Base-by-base conservation (phyloP, 345 rosid species). In the Salix purpurea region DNA sequence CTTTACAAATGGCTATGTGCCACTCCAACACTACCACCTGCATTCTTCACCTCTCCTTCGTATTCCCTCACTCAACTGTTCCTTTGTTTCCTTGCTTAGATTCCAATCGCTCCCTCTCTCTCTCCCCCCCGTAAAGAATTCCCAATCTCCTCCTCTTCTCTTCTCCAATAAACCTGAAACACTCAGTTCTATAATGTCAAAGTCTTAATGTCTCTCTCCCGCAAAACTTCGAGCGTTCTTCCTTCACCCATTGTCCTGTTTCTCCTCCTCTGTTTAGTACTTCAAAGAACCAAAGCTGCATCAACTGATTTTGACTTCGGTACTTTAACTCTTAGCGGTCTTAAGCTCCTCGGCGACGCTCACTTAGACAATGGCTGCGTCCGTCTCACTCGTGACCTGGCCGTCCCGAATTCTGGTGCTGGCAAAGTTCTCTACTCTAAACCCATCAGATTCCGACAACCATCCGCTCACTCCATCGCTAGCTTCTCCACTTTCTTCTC, bases 401-500 rank as follows among this genome's bases (percentile, higher is more conserved):
- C 90, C 34, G 98, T 92, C 24, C 99, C 99, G 1, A 85, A 87
- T 74, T 91, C 96, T 77, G 94, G 92, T 77, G 87, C 95, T 75
- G 99, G 99, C 1, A 86, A 87, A 70, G 94, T 78, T 16, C 85
- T 96, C 4, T 96, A 92, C 85, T 86, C 97, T 0, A 86, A 90
- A 76, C 95, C 98, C 42, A 84, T 96, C 39, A 81, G 85, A 58
- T 92, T 96, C 95, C 89, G 96, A 56, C 83, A 84, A 23, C 87
- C 90, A 2, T 89, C 73, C 2, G 83, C 85, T 32, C 84, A 66
- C 44, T 69, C 86, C 37, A 85, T 89, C 74, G 84, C 94, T 1
- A 96, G 96, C 74, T 96, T 96, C 84, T 70, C 91, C 11, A 93
- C 98, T n/a, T 91, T 85, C 86, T 96, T 93, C 80, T 90, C 99